Conservation (phyloP, 2,329 filamentous ascomycete genomes). For the Colletotrichum zoysiae region DNA sequence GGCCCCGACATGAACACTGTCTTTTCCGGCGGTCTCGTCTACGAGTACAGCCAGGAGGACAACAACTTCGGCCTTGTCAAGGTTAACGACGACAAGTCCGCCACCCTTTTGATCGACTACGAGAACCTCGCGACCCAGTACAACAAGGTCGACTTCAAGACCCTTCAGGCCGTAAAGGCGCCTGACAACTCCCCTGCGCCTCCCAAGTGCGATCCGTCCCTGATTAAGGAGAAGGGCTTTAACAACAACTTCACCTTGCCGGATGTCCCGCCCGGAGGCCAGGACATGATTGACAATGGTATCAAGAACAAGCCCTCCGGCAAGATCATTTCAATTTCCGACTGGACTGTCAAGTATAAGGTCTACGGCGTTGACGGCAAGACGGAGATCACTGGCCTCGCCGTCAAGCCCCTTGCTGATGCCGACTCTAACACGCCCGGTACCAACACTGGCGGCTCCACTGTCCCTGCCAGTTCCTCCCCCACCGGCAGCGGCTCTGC, state of each 20-base stretch:
- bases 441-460: slow-evolving; percentile 52
- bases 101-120: slow-evolving; percentile 73
- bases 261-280: slow-evolving; percentile 73
- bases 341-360: slow-evolving; percentile 67
- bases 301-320: slow-evolving; percentile 73
- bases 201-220: slow-evolving; percentile 72
- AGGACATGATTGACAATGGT: slow-evolving; percentile 81
- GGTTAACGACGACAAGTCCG: slow-evolving; percentile 68
- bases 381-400: slow-evolving; percentile 58
- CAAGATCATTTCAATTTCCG: slow-evolving; percentile 76
- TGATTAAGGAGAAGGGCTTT: slow-evolving; percentile 79
- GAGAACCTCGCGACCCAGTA: slow-evolving; percentile 82
- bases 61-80: slow-evolving; percentile 76
- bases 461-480: slow-evolving; percentile 38
- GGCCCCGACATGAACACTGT: slow-evolving; percentile 74
- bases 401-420: slow-evolving; percentile 60
- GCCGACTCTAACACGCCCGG: slow-evolving; percentile 61
- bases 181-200: slow-evolving; percentile 63
- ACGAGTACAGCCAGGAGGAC: slow-evolving; percentile 81
- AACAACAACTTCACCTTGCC: slow-evolving; percentile 85
- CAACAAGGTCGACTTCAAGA: slow-evolving; percentile 77
- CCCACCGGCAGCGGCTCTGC: slow-evolving; percentile 21
- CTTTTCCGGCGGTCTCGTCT: slow-evolving; percentile 83
- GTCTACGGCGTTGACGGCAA: slow-evolving; percentile 57
- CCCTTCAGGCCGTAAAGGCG: slow-evolving; percentile 73